Evolutionary conservation across 2,329 filamentous ascomycete genomes (phyloP).

Genomic region (Fusarium zealandicum): DNA sequence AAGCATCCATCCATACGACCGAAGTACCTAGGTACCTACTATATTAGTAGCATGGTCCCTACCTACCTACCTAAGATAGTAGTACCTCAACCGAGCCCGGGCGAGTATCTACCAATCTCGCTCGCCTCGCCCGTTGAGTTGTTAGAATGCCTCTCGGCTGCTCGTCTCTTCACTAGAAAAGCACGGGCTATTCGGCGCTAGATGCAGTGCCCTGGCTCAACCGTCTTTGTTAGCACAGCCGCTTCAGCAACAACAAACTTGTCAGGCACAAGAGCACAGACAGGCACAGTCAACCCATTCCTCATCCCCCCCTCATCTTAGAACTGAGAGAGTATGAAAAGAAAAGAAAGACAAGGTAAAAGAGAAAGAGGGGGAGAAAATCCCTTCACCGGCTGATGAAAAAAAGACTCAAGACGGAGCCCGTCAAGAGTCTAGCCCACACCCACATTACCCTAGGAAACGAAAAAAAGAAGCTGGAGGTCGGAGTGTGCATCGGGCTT

Average conservation of each 20-base stretch:
- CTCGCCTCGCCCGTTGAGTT: constrained; percentile 15
- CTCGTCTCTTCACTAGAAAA: neutral
- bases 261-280: constrained; percentile 10
- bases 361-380: neutral
- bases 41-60: no score
- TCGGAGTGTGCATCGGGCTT: constrained; percentile 5
- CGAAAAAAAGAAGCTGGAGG: constrained; percentile 8
- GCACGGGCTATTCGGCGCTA: constrained; percentile 1
- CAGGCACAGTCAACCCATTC: constrained; percentile 4
- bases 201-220: neutral
- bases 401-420: constrained; percentile 11
- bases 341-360: neutral
- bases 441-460: constrained; percentile 14
- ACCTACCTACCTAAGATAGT: no score
- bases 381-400: neutral
- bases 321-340: neutral
- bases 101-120: constrained; percentile 13
- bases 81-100: neutral
- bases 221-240: constrained; percentile 3
- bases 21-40: no score
- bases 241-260: constrained; percentile 4
- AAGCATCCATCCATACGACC: no score
- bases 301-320: neutral
- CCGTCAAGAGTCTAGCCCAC: constrained; percentile 20
- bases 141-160: constrained; percentile 2